A percentile compares a stretch with the other conserved stretches of the same genome.
These are phyloP conservation scores for Spergularia azorica DNA, from an alignment of 179 eudicot species.

Conservation along the genomic window DNA sequence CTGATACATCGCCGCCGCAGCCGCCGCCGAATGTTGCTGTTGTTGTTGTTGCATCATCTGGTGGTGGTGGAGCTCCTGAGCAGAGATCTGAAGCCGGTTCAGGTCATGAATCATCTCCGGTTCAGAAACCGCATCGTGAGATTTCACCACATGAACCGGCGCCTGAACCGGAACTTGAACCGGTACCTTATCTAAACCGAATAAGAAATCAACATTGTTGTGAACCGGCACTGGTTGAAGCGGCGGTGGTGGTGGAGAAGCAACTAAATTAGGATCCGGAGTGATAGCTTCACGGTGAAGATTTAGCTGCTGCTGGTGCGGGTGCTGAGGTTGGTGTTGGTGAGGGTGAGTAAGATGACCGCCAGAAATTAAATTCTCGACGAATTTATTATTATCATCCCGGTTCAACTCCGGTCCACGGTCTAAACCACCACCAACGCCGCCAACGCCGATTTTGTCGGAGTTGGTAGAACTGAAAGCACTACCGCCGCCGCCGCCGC, in stretches of 20 bases:
- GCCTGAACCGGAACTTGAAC: slow-evolving; percentile 13
- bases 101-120: slow-evolving; percentile 53
- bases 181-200: slow-evolving; percentile 52
- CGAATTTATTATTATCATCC: slow-evolving; percentile 25
- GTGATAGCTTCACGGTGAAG: not conserved
- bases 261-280: not conserved
- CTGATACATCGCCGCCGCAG: slow-evolving; percentile 23
- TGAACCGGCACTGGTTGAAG: slow-evolving; percentile 18
- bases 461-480: slow-evolving; percentile 27
- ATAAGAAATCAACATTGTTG: slow-evolving; percentile 50
- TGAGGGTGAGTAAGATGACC: not conserved
- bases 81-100: slow-evolving; percentile 50
- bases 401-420: slow-evolving; percentile 36
- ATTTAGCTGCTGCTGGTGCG: not conserved
- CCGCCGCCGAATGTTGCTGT: slow-evolving; percentile 16
- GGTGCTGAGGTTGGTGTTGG: not conserved
- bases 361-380: slow-evolving; percentile 46
- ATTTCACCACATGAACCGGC: slow-evolving; percentile 19
- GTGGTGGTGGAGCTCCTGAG: slow-evolving; percentile 24
- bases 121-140: slow-evolving; percentile 17
- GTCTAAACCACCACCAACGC: not conserved
- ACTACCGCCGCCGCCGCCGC: not conserved
- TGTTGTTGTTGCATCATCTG: slow-evolving; percentile 12
- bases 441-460: not conserved
- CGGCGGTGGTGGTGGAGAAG: slow-evolving; percentile 18